These are phyloP conservation scores for Boletus sensibilis DNA, from an alignment of 768 basidiomycete genomes.

Conservation along the genomic window DNA sequence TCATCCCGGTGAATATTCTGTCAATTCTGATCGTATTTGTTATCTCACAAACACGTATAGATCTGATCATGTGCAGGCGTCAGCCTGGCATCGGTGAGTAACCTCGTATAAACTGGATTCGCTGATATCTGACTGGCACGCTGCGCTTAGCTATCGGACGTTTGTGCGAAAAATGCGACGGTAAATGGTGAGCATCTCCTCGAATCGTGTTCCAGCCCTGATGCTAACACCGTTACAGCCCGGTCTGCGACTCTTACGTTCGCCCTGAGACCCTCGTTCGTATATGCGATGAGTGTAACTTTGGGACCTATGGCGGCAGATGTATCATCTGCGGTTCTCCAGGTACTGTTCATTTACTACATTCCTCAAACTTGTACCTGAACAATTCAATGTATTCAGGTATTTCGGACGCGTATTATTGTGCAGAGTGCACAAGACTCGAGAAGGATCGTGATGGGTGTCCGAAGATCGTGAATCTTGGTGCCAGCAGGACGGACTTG, in stretches of 20 bases:
- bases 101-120: background rate
- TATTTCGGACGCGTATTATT: slow-evolving; percentile 99
- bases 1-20: slow-evolving; percentile 62
- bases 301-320: slow-evolving; percentile 94
- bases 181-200: slow-evolving; percentile 79
- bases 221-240: slow-evolving; percentile 47
- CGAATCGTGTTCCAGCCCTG: background rate
- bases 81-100: slow-evolving; percentile 92
- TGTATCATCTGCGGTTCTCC: slow-evolving; percentile 98
- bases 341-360: slow-evolving; percentile 48
- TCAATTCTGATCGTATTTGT: background rate
- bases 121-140: slow-evolving; percentile 8
- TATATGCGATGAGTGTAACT: slow-evolving; percentile 99
- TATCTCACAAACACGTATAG: slow-evolving; percentile 39
- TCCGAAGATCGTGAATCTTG: slow-evolving; percentile 97
- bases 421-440: slow-evolving; percentile 93
- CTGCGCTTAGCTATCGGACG: slow-evolving; percentile 81
- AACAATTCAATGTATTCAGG: slow-evolving; percentile 45
- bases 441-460: slow-evolving; percentile 99
- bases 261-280: slow-evolving; percentile 96
- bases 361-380: background rate
- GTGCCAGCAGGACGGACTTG: slow-evolving; percentile 86
- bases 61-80: slow-evolving; percentile 97
- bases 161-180: slow-evolving; percentile 98
- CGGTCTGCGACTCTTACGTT: slow-evolving; percentile 98